phyloP scores from a whole-genome alignment of 768 basidiomycete genomes.

The Mycena epipterygia region DNA sequence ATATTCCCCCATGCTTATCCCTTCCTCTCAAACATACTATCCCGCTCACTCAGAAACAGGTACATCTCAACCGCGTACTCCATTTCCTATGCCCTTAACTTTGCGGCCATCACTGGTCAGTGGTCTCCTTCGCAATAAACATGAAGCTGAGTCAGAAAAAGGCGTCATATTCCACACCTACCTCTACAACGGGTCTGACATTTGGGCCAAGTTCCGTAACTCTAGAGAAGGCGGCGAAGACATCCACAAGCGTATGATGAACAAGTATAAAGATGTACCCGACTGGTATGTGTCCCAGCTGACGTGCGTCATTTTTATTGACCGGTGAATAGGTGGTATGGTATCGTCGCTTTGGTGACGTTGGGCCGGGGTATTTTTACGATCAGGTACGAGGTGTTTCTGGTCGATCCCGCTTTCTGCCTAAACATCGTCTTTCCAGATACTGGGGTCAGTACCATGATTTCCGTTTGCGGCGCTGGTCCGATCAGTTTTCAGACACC shows the following conservation, averaged over 20 bases:
- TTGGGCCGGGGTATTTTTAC: slow-evolving; percentile 16
- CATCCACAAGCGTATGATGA: slow-evolving; percentile 26
- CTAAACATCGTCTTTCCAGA: not conserved
- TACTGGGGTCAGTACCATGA: slow-evolving; percentile 14
- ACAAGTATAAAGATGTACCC: slow-evolving; percentile 21
- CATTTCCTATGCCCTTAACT: slow-evolving; percentile 22
- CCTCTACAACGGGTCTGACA: slow-evolving; percentile 14
- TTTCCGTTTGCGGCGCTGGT: not conserved
- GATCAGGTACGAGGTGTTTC: slow-evolving; percentile 1
- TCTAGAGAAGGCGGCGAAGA: slow-evolving; percentile 14
- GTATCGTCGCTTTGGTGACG: not conserved
- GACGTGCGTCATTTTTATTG: not conserved
- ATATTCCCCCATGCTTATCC: slow-evolving; percentile 13
- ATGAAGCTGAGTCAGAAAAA: not conserved
- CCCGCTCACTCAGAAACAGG: not conserved
- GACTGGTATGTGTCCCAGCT: not conserved
- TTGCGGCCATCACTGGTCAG: slow-evolving; percentile 19
- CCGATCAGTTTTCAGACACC: not conserved
- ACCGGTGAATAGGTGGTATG: slow-evolving; percentile 13
- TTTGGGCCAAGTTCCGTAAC: slow-evolving; percentile 14
- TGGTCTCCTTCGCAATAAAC: not conserved
- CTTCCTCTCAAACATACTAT: no score
- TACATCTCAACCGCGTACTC: slow-evolving; percentile 19
- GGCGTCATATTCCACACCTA: slow-evolving; percentile 20
- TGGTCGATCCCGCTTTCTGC: not conserved